Base-by-base conservation (phyloP, 768 basidiomycete species). In the Podaxis pistillaris region DNA sequence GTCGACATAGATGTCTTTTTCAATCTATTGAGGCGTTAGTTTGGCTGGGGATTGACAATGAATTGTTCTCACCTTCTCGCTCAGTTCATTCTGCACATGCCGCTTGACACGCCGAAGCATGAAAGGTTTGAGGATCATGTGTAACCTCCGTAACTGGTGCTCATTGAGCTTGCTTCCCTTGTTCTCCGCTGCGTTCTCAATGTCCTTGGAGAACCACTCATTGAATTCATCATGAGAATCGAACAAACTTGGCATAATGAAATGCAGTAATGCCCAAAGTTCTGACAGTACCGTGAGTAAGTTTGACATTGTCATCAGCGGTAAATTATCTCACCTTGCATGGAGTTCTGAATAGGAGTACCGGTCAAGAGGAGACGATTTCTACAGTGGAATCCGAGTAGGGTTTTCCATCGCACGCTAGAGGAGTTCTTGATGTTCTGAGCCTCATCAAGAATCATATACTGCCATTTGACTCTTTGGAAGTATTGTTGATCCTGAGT, bases 151-250 rank as follows among this genome's bases (percentile, higher is more conserved):
- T 49, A 99, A 79, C 73, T 99, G 97, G 72, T 97, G 89, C 71
- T 97, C 96, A 71, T 96, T 97, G 67, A 98, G 80, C 71, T 89
- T 92, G 74, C 90, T 88, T 4, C 91, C 93, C 68, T 93, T 92
- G 72, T 94, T 95, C 73, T 94, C 95, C 4, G 84, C 84, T 17
- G 93, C 94, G 71, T 92, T 96, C 78, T 99, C 97, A 58, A 98
- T 98, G 70, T 98, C 97, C 75, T 98, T 97, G 11, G 96, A 97
- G 74, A 99, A 99, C 97, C 97, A 99, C 74, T 98, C 96, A 72
- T 91, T 94, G 80, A 99, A 99, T 76, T 99, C 97, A 70, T 98
- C 96, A 70, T 98, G 96, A 13, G 96, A 98, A 74, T 98, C 97
- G 74, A 99, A 99, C 58, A 99, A 79, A 72, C 93, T 96, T 2